Evolutionary conservation across 768 basidiomycete genomes (phyloP).

Genomic region (Trametes coccinea): DNA sequence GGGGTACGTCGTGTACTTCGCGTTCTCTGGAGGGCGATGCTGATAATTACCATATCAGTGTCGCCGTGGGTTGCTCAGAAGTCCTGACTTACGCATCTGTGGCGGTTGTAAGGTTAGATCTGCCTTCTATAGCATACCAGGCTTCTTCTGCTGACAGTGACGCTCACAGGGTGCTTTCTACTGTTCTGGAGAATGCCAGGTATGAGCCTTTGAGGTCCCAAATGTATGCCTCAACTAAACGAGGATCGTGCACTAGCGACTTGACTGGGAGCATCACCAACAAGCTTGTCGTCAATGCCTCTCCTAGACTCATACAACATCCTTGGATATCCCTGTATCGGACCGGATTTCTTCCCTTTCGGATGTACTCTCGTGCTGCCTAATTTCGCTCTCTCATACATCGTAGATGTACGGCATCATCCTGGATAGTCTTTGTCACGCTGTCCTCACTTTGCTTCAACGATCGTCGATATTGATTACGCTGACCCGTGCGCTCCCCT

Average conservation of each 20-base stretch:
- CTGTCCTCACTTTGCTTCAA: no score
- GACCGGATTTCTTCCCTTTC: not conserved
- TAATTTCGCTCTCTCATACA: no score
- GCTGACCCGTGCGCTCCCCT: no score
- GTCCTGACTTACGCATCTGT: slow-evolving; percentile 15
- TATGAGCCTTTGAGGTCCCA: not conserved
- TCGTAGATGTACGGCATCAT: no score
- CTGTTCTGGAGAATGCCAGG: slow-evolving; percentile 21
- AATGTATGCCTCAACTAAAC: not conserved
- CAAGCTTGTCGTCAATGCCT: not conserved
- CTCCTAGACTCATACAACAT: not conserved
- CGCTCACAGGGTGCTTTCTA: slow-evolving; percentile 14
- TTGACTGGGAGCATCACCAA: slow-evolving; percentile 16
- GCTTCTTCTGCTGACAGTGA: not conserved
- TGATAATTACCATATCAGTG: not conserved
- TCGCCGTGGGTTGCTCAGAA: slow-evolving; percentile 3
- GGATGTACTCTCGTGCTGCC: not conserved
- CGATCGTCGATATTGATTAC: no score
- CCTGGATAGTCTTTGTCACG: no score
- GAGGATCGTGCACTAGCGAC: not conserved
- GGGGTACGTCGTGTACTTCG: slow-evolving; percentile 15
- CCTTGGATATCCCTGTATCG: not conserved
- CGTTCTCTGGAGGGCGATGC: not conserved
- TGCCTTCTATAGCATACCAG: not conserved
- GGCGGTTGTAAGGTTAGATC: slow-evolving; percentile 19